Conservation (phyloP, 2,329 filamentous ascomycete species). For the Fusarium concolor region DNA sequence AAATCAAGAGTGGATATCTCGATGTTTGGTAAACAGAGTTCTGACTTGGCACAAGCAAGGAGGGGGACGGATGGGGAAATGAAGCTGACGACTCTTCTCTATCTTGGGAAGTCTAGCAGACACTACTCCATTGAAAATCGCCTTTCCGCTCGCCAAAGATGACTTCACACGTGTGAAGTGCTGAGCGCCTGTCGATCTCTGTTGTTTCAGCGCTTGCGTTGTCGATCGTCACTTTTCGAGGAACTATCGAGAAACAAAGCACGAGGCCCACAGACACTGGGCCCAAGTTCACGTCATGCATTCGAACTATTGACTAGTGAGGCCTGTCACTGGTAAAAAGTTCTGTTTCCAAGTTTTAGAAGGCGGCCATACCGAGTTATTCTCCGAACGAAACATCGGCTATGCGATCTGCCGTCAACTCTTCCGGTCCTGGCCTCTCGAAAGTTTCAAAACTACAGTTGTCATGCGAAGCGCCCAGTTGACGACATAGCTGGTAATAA, state of each 20-base stretch:
- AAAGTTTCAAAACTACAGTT: slow-evolving; percentile 6
- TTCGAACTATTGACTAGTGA: slow-evolving; percentile 12
- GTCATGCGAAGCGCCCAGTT: slow-evolving; percentile 19
- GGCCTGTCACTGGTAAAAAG: slow-evolving; percentile 8
- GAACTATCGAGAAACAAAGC: slow-evolving; percentile 23
- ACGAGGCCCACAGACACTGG: slow-evolving; percentile 15
- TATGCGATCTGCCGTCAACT: slow-evolving; percentile 8
- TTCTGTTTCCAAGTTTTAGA: slow-evolving; percentile 14
- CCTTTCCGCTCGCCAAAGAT: slow-evolving; percentile 24
- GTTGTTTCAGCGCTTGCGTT: slow-evolving; percentile 30
- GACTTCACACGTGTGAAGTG: slow-evolving; percentile 23
- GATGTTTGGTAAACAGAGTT: neutral
- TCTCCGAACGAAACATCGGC: slow-evolving; percentile 36
- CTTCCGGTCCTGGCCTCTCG: neutral
- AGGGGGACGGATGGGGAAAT: slow-evolving; percentile 32
- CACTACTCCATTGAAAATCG: slow-evolving; percentile 35
- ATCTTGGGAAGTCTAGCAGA: neutral
- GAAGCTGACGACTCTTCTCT: slow-evolving; percentile 36
- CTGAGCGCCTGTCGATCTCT: slow-evolving; percentile 24
- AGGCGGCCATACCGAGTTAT: slow-evolving; percentile 18
- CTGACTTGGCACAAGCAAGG: slow-evolving; percentile 4
- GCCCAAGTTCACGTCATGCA: slow-evolving; percentile 30
- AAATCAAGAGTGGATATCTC: neutral
- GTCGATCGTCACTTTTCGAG: slow-evolving; percentile 37
- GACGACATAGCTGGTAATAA: neutral